phyloP scores from a whole-genome alignment of 2,329 filamentous ascomycete genomes.

The Trichoderma semiorbis region DNA sequence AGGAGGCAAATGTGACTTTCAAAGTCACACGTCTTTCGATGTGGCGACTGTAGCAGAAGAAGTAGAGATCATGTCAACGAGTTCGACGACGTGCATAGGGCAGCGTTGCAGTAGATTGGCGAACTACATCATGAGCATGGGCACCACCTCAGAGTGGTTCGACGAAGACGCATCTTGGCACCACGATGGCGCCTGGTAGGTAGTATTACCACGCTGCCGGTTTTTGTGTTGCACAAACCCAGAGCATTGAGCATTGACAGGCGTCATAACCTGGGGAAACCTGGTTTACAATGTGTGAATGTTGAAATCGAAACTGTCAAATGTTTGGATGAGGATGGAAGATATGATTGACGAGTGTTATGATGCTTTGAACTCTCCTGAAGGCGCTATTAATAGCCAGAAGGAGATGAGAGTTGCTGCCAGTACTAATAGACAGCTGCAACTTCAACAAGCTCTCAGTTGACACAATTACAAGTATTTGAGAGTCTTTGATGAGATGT shows the following conservation, averaged over 20 bases:
- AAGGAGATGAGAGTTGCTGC: not conserved
- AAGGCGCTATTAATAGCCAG: not conserved
- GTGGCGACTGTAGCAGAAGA: not conserved
- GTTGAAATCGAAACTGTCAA: not conserved
- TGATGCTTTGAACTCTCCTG: not conserved
- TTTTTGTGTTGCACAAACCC: not conserved
- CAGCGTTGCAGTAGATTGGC: slow-evolving; percentile 4
- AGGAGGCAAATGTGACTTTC: not conserved
- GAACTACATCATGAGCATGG: not conserved
- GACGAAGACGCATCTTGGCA: not conserved
- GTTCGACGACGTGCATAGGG: not conserved
- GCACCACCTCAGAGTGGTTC: not conserved
- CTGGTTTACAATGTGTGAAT: not conserved
- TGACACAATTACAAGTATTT: not conserved
- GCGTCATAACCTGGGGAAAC: slow-evolving; percentile 6
- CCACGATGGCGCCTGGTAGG: not conserved
- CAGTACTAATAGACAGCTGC: not conserved
- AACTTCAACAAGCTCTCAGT: not conserved
- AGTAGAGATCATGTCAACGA: not conserved
- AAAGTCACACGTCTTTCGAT: not conserved
- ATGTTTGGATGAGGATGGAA: not conserved
- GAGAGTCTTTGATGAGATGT: too few species aligned
- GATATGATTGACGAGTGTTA: not conserved
- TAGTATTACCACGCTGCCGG: slow-evolving; percentile 1
- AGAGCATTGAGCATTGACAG: not conserved